Percentiles rank a stretch among this genome's conserved stretches.
phyloP scores from a whole-genome alignment of 2,329 filamentous ascomycete genomes.

The Teratosphaeria gauchensis region DNA sequence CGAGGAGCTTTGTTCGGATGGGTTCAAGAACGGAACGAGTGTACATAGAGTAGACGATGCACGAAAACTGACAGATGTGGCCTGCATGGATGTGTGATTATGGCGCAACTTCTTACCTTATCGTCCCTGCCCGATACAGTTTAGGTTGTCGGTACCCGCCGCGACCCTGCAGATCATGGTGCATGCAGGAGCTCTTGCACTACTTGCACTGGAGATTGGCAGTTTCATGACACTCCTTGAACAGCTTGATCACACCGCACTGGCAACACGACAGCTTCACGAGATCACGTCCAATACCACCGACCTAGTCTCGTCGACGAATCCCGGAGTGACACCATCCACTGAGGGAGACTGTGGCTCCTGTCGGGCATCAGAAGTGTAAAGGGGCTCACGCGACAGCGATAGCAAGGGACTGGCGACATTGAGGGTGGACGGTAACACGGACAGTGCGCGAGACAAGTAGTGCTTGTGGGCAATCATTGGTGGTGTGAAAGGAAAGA shows the following conservation, averaged over 20 bases:
- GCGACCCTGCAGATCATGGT: background rate
- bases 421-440: background rate
- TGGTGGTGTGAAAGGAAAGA: background rate
- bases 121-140: background rate
- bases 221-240: background rate
- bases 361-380: background rate
- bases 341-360: background rate
- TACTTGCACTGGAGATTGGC: background rate
- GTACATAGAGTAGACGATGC: background rate
- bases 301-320: background rate
- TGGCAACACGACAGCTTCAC: background rate
- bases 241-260: background rate
- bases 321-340: background rate
- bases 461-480: background rate
- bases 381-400: background rate
- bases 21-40: no score
- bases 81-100: background rate
- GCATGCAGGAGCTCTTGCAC: background rate
- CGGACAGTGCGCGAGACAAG: background rate
- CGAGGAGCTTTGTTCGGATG: no score
- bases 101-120: background rate
- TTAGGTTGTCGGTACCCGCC: background rate
- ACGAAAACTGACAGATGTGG: background rate
- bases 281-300: background rate
- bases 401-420: background rate